These are phyloP conservation scores for Tillandsia fasciculata DNA, from an alignment of 176 grass and related monocot species.

Conservation along the genomic window DNA sequence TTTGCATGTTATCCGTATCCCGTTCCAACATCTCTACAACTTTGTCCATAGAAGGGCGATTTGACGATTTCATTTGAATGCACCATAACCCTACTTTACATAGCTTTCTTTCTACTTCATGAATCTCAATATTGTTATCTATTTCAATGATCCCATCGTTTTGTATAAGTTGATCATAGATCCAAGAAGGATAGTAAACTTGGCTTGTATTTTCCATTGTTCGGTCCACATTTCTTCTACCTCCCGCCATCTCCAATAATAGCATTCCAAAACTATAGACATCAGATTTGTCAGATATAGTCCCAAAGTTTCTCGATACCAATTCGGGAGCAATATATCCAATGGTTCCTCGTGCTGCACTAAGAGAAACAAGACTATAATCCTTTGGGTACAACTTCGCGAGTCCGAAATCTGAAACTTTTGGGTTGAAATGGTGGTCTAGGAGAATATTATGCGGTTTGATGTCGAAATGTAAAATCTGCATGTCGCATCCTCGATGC, in stretches of 20 bases:
- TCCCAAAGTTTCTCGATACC: slow-evolving; percentile 15
- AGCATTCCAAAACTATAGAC: slow-evolving; percentile 33
- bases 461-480: slow-evolving; percentile 57
- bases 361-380: background rate
- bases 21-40: slow-evolving; percentile 39
- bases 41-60: slow-evolving; percentile 22
- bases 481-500: slow-evolving; percentile 42
- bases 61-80: slow-evolving; percentile 34
- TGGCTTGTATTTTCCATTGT: slow-evolving; percentile 7
- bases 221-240: slow-evolving; percentile 7
- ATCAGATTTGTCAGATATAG: slow-evolving; percentile 12
- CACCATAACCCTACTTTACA: slow-evolving; percentile 31
- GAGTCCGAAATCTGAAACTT: slow-evolving; percentile 8
- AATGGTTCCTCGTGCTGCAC: slow-evolving; percentile 20
- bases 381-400: slow-evolving; percentile 10
- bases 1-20: background rate
- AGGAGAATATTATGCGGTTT: slow-evolving; percentile 4
- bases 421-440: background rate
- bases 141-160: background rate
- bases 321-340: slow-evolving; percentile 16
- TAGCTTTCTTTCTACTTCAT: slow-evolving; percentile 36
- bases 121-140: slow-evolving; percentile 1
- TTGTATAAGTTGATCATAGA: slow-evolving; percentile 5
- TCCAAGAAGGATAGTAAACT: slow-evolving; percentile 22
- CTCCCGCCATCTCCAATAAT: slow-evolving; percentile 30